These are phyloP conservation scores for Phytophthora hybrid DNA, from an alignment of 352 stramenopile genomes.

Conservation along the genomic window DNA sequence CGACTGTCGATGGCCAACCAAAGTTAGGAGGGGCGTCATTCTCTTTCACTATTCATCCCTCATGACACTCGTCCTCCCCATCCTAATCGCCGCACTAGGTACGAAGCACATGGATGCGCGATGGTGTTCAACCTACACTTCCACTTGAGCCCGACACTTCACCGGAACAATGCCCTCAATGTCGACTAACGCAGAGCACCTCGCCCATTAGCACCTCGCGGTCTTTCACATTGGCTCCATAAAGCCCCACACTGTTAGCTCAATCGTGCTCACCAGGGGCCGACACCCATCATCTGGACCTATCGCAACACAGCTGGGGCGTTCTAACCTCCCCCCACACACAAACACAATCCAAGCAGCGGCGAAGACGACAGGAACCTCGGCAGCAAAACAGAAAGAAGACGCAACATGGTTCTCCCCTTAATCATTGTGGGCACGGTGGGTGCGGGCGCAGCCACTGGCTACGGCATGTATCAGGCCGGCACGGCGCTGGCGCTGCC, in stretches of 20 bases:
- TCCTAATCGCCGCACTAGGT: constrained; percentile 18
- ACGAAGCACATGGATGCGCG: constrained; percentile 8
- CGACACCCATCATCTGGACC: constrained; percentile 34
- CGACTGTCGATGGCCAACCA: constrained; percentile 31
- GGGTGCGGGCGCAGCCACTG: constrained; percentile 52
- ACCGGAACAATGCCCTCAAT: not conserved
- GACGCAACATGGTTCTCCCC: constrained; percentile 66
- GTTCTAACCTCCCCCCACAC: not conserved
- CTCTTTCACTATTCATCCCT: not conserved
- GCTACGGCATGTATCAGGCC: constrained; percentile 76
- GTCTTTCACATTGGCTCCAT: not conserved
- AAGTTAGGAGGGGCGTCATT: constrained; percentile 23
- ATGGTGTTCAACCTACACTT: not conserved
- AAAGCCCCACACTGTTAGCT: not conserved
- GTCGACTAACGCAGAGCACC: not conserved
- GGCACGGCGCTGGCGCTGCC: constrained; percentile 62
- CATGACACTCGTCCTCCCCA: constrained; percentile 22
- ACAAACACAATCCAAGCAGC: constrained; percentile 27
- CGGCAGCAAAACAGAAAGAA: not conserved
- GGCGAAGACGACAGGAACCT: not conserved
- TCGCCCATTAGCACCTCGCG: not conserved
- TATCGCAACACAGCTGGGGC: constrained; percentile 17
- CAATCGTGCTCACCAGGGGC: not conserved
- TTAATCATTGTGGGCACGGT: constrained; percentile 69
- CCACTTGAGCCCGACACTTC: not conserved